These are phyloP conservation scores for Ascochyta rabiei DNA, from an alignment of 2,329 filamentous ascomycete species.

Conservation along the genomic window DNA sequence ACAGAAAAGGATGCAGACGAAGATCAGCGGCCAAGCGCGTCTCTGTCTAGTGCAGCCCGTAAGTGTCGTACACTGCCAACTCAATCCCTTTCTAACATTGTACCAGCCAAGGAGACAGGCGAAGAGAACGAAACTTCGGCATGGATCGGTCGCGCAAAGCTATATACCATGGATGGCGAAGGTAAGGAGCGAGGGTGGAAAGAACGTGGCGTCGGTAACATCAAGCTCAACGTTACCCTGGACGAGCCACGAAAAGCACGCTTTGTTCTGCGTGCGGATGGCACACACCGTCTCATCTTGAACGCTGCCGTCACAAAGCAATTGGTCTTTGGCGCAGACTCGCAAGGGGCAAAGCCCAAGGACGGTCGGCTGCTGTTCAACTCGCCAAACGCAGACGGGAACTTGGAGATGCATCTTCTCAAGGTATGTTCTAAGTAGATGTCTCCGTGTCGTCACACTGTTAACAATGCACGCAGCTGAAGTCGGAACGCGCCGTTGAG, in stretches of 20 bases:
- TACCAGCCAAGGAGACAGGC: slow-evolving; percentile 74
- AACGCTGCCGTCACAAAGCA: slow-evolving; percentile 82
- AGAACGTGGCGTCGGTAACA: slow-evolving; percentile 81
- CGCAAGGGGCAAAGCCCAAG: slow-evolving; percentile 65
- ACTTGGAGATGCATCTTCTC: slow-evolving; percentile 60
- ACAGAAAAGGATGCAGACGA: slow-evolving; percentile 41
- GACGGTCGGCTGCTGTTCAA: slow-evolving; percentile 73
- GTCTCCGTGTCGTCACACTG: neutral
- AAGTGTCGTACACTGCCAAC: neutral
- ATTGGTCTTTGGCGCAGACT: slow-evolving; percentile 78
- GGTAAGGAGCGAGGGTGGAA: slow-evolving; percentile 72
- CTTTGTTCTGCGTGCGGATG: slow-evolving; percentile 89
- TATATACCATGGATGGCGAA: slow-evolving; percentile 75
- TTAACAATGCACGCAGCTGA: slow-evolving; percentile 24
- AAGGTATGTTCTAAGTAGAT: slow-evolving; percentile 54
- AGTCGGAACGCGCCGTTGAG: slow-evolving; percentile 29
- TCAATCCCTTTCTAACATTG: slow-evolving; percentile 21
- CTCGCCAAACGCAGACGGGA: slow-evolving; percentile 59
- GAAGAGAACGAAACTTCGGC: slow-evolving; percentile 82
- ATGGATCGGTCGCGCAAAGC: slow-evolving; percentile 78
- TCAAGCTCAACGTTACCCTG: slow-evolving; percentile 73
- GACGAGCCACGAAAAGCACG: slow-evolving; percentile 61
- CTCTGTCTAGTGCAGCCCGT: slow-evolving; percentile 10
- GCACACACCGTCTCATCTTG: slow-evolving; percentile 82
- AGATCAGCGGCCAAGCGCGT: slow-evolving; percentile 21